phyloP scores from a whole-genome alignment of 768 basidiomycete species.

The Podaxis sp. region DNA sequence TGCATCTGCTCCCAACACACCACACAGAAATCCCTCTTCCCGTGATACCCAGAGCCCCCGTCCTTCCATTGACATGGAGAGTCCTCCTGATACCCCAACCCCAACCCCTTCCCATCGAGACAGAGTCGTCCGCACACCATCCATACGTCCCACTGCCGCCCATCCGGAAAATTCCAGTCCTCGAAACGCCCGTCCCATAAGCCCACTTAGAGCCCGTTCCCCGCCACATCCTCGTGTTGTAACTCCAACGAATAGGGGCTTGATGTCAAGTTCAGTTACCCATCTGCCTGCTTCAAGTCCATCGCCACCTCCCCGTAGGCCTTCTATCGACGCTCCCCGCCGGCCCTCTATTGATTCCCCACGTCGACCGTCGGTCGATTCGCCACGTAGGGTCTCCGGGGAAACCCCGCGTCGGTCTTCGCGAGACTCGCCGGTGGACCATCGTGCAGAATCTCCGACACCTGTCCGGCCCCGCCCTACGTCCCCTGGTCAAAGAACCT shows the following conservation, averaged over 20 bases:
- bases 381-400: slow-evolving; percentile 19
- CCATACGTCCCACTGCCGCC: slow-evolving; percentile 5
- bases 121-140: background rate
- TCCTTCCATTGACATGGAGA: slow-evolving; percentile 9
- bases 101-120: slow-evolving; percentile 13
- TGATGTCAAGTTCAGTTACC: slow-evolving; percentile 50
- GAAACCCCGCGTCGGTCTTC: slow-evolving; percentile 36
- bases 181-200: slow-evolving; percentile 17
- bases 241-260: slow-evolving; percentile 42
- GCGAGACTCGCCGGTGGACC: slow-evolving; percentile 28
- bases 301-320: slow-evolving; percentile 32
- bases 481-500: slow-evolving; percentile 49
- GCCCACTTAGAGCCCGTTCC: slow-evolving; percentile 38
- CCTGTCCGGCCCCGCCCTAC: slow-evolving; percentile 42
- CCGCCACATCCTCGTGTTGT: slow-evolving; percentile 36
- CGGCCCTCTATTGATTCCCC: slow-evolving; percentile 20
- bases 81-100: slow-evolving; percentile 12
- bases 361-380: slow-evolving; percentile 40
- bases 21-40: slow-evolving; percentile 3
- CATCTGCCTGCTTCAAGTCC: slow-evolving; percentile 44
- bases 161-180: slow-evolving; percentile 9
- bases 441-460: slow-evolving; percentile 29
- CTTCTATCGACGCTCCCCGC: slow-evolving; percentile 35
- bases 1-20: slow-evolving; percentile 22
- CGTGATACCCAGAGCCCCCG: slow-evolving; percentile 2